These are phyloP conservation scores for Botrytis paeoniae DNA, from an alignment of 2,329 filamentous ascomycete species.

Conservation along the genomic window DNA sequence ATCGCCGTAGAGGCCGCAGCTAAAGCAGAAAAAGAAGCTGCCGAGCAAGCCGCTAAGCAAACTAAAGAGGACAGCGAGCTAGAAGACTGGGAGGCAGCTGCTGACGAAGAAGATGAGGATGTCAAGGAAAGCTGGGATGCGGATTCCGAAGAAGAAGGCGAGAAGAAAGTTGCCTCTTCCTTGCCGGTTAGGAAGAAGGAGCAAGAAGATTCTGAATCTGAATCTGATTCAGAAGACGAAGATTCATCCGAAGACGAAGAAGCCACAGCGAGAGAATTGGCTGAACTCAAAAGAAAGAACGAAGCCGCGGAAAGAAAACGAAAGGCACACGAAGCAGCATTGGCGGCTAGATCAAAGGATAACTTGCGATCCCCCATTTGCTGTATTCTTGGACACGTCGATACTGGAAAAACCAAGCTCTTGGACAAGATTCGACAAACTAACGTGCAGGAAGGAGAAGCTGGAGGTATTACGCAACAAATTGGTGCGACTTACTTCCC, in stretches of 20 bases:
- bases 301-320: constrained; percentile 86
- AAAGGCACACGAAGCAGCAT: constrained; percentile 84
- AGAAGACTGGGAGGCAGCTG: constrained; percentile 85
- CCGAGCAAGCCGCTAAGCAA: constrained; percentile 53
- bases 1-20: constrained; percentile 60
- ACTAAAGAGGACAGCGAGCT: constrained; percentile 58
- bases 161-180: constrained; percentile 40
- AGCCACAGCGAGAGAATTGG: constrained; percentile 67
- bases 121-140: constrained; percentile 97
- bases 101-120: constrained; percentile 69
- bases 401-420: constrained; percentile 99
- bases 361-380: constrained; percentile 96
- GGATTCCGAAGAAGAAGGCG: constrained; percentile 65
- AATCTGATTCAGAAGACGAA: constrained; percentile 55
- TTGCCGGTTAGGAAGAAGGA: constrained; percentile 29
- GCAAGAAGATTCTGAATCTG: constrained; percentile 59
- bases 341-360: constrained; percentile 88
- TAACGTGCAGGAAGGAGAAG: constrained; percentile 98
- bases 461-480: constrained; percentile 98
- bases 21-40: constrained; percentile 57
- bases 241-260: constrained; percentile 61
- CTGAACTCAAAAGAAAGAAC: constrained; percentile 75
- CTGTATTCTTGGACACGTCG: constrained; percentile 99
- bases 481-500: constrained; percentile 99
- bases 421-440: constrained; percentile 98